phyloP scores from a whole-genome alignment of 2,329 filamentous ascomycete species.

The Fusarium siculi region DNA sequence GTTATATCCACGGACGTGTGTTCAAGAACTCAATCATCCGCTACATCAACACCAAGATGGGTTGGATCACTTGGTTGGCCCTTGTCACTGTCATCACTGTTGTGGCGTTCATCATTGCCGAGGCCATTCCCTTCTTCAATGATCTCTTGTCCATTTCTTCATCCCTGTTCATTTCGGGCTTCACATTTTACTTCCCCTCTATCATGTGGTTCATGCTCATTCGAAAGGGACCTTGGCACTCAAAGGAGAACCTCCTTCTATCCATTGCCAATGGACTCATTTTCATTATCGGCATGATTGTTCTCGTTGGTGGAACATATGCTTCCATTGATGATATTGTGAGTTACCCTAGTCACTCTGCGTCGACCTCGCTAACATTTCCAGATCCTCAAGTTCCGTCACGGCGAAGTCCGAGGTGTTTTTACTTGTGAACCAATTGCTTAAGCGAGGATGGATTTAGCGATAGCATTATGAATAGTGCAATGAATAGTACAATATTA shows the following conservation, averaged over 20 bases:
- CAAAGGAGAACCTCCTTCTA: slow-evolving; percentile 45
- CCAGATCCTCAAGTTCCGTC: slow-evolving; percentile 41
- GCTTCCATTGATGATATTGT: slow-evolving; percentile 48
- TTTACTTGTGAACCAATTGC: slow-evolving; percentile 46
- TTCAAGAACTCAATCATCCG: slow-evolving; percentile 56
- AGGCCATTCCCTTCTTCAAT: slow-evolving; percentile 78
- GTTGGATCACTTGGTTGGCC: slow-evolving; percentile 66
- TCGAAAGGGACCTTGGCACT: slow-evolving; percentile 45
- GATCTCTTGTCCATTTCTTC: slow-evolving; percentile 69
- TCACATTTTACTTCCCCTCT: slow-evolving; percentile 56
- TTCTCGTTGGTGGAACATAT: slow-evolving; percentile 49
- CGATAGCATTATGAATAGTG: slow-evolving; percentile 16
- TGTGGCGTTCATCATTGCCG: slow-evolving; percentile 76
- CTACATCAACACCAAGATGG: slow-evolving; percentile 60
- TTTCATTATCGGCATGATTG: slow-evolving; percentile 48
- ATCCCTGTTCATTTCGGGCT: slow-evolving; percentile 60
- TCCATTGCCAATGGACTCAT: slow-evolving; percentile 41
- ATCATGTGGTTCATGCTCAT: slow-evolving; percentile 57
- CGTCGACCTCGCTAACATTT: slow-evolving; percentile 15
- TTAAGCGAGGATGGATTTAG: slow-evolving; percentile 31
- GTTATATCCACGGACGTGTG: slow-evolving; percentile 59
- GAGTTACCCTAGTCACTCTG: slow-evolving; percentile 14
- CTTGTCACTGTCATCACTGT: slow-evolving; percentile 70
- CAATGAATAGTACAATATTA: slow-evolving; percentile 25
- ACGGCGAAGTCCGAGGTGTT: slow-evolving; percentile 42